Conservation (phyloP, 2,329 filamentous ascomycete species). For the Herpotrichia juniperi region DNA sequence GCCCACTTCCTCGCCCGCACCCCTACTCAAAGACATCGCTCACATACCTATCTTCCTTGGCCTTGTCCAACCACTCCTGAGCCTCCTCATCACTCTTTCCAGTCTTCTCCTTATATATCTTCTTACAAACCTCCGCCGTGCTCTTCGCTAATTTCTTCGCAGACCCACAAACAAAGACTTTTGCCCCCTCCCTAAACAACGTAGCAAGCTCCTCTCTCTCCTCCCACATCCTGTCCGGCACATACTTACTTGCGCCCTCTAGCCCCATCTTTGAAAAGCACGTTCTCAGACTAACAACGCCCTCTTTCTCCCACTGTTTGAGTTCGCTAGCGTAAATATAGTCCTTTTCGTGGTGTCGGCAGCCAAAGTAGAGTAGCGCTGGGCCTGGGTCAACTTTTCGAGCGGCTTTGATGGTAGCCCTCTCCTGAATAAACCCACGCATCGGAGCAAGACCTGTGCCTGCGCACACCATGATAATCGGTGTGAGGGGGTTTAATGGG, state of each 20-base stretch:
- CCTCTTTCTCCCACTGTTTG: constrained; percentile 60
- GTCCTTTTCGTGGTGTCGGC: constrained; percentile 60
- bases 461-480: constrained; percentile 54
- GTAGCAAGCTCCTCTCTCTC: constrained; percentile 51
- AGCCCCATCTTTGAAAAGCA: constrained; percentile 69
- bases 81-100: constrained; percentile 15
- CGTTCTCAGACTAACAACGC: constrained; percentile 64
- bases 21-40: constrained; percentile 23
- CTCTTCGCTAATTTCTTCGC: constrained; percentile 49
- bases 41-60: constrained; percentile 21
- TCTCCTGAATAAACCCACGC: constrained; percentile 41
- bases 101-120: constrained; percentile 17
- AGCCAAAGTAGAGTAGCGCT: constrained; percentile 67
- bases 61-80: constrained; percentile 17
- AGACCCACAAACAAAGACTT: constrained; percentile 69
- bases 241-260: constrained; percentile 58
- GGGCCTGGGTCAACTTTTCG: constrained; percentile 55
- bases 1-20: constrained; percentile 45
- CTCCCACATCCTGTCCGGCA: constrained; percentile 56
- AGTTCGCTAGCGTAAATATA: constrained; percentile 66
- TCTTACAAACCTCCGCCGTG: constrained; percentile 36
- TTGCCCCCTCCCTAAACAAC: constrained; percentile 54
- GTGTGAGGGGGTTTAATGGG: constrained; percentile 43
- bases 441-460: constrained; percentile 39
- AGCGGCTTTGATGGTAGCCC: constrained; percentile 25